These are phyloP conservation scores for Aspergillus olivimuriae DNA, from an alignment of 495 filamentous ascomycete genomes.

Conservation along the genomic window DNA sequence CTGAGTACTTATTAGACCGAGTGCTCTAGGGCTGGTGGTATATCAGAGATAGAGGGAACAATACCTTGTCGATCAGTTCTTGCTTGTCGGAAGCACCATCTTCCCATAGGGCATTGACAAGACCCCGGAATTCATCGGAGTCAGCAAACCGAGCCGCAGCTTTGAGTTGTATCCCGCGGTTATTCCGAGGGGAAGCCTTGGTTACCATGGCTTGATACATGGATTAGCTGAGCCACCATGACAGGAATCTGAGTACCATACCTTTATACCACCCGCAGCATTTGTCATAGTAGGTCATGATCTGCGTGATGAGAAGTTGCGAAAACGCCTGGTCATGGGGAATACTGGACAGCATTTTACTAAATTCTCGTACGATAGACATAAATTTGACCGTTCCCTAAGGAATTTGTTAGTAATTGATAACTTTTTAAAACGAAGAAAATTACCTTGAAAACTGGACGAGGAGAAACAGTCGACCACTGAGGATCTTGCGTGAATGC, in stretches of 20 bases:
- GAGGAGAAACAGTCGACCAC: conserved; percentile 68
- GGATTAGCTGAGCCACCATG: conserved; percentile 1
- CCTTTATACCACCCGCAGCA: conserved; percentile 87
- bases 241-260: conserved; percentile 14
- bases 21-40: no score
- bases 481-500: conserved; percentile 82
- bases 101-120: conserved; percentile 57
- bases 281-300: conserved; percentile 83
- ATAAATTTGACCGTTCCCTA: conserved; percentile 83
- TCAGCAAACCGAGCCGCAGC: conserved; percentile 68
- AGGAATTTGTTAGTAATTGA: conserved; percentile 2
- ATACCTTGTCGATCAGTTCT: conserved; percentile 38
- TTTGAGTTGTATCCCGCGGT: conserved; percentile 48
- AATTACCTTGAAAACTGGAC: conserved; percentile 74
- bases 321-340: conserved; percentile 96
- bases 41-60: conserved; percentile 7
- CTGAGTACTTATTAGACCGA: no score
- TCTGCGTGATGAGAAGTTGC: conserved; percentile 80
- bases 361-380: conserved; percentile 79
- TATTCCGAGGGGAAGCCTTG: conserved; percentile 32
- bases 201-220: conserved; percentile 33
- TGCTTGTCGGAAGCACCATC: conserved; percentile 24
- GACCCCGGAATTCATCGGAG: conserved; percentile 59
- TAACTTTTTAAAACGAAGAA: neutral
- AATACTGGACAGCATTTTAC: conserved; percentile 89